Percentiles rank a stretch among this genome's conserved stretches.
These are phyloP conservation scores for Wallacemonas collosoma DNA, from an alignment of 208 protist species.

Conservation along the genomic window DNA sequence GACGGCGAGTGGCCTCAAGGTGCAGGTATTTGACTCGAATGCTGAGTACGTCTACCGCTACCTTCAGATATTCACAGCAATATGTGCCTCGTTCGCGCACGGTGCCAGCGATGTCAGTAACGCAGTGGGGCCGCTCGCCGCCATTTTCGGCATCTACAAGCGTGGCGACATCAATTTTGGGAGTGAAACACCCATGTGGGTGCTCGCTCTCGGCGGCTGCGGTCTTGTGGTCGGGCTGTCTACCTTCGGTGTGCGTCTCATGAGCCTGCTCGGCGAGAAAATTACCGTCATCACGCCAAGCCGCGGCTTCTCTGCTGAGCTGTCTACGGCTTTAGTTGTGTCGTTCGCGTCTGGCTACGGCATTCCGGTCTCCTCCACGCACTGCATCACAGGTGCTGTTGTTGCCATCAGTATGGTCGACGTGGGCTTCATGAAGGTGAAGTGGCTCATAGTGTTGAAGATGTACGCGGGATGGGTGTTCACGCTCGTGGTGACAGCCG, in stretches of 20 bases:
- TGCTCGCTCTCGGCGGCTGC: slow-evolving; percentile 66
- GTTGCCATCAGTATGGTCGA: slow-evolving; percentile 82
- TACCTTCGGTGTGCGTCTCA: slow-evolving; percentile 72
- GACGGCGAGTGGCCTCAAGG: slow-evolving; percentile 41
- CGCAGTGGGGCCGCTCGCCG: slow-evolving; percentile 75
- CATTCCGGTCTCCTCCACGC: slow-evolving; percentile 89
- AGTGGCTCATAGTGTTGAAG: slow-evolving; percentile 76
- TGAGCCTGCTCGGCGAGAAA: slow-evolving; percentile 73
- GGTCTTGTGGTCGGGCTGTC: slow-evolving; percentile 72
- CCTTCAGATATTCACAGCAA: slow-evolving; percentile 82
- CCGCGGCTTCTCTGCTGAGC: slow-evolving; percentile 75
- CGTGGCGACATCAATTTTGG: slow-evolving; percentile 35
- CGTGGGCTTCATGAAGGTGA: slow-evolving; percentile 55
- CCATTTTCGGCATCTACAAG: slow-evolving; percentile 72
- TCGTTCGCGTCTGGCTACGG: slow-evolving; percentile 78
- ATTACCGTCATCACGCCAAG: slow-evolving; percentile 81
- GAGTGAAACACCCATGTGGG: slow-evolving; percentile 63
- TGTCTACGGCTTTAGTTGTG: slow-evolving; percentile 72
- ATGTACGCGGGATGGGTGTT: slow-evolving; percentile 78
- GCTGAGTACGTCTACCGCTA: slow-evolving; percentile 80
- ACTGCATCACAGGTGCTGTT: slow-evolving; percentile 91
- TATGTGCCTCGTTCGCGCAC: slow-evolving; percentile 84
- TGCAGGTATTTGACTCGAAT: slow-evolving; percentile 52
- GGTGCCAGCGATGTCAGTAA: slow-evolving; percentile 89
- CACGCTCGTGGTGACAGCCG: slow-evolving; percentile 55